Evolutionary conservation across 306 rosid genomes (phyloP).

Genomic region (Fragaria ananassa): DNA sequence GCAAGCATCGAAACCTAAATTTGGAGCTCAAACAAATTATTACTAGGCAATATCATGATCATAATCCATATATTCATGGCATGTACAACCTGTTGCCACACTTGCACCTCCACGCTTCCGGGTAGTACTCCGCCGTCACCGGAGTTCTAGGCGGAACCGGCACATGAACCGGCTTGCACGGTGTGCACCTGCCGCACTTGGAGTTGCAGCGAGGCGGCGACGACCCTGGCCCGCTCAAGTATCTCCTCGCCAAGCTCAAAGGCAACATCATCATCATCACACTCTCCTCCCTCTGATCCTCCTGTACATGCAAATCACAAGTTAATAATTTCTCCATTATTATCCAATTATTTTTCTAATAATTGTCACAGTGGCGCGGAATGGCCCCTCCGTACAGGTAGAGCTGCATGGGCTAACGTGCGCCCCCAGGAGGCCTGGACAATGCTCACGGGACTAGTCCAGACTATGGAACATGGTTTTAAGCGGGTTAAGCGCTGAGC

Average conservation of each 20-base stretch:
- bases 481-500: conserved; percentile 24
- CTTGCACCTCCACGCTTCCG: conserved; percentile 99
- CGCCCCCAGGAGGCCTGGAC: conserved; percentile 11
- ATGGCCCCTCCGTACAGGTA: neutral
- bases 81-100: conserved; percentile 85
- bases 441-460: neutral
- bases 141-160: conserved; percentile 90
- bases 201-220: conserved; percentile 72
- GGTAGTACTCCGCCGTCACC: conserved; percentile 81
- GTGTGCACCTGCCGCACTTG: conserved; percentile 79
- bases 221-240: conserved; percentile 71
- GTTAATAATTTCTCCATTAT: conserved; percentile 1
- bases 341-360: neutral
- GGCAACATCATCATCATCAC: conserved; percentile 20
- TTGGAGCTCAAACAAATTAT: neutral
- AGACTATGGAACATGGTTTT: conserved; percentile 6
- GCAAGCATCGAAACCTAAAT: neutral
- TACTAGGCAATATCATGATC: neutral
- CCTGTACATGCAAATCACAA: neutral
- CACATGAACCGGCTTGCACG: conserved; percentile 82
- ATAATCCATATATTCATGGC: conserved; percentile 49
- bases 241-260: conserved; percentile 42
- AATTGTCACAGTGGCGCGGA: neutral
- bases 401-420: conserved; percentile 15
- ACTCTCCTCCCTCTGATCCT: neutral